phyloP scores from a whole-genome alignment of 1,139 yeast species.

The Saccharomyces hybrid region DNA sequence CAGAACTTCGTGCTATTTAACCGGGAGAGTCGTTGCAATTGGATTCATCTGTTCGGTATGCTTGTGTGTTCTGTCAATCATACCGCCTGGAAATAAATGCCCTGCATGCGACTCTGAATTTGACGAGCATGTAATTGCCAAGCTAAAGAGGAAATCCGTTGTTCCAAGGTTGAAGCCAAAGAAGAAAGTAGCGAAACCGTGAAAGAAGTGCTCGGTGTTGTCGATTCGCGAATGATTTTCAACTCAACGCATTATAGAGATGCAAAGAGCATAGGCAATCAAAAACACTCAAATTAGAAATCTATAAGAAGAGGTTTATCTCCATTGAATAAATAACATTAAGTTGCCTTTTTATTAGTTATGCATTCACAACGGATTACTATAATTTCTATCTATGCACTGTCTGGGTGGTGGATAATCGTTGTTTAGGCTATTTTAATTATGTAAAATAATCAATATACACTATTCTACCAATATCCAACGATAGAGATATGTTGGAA shows the following conservation, averaged over 20 bases:
- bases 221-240: neutral
- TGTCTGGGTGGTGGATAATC: neutral
- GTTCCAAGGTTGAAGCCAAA: constrained; percentile 18
- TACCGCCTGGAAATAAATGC: constrained; percentile 47
- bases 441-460: neutral
- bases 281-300: too few relatives aligned
- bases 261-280: too few relatives aligned
- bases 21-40: constrained; percentile 81
- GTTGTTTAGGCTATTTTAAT: neutral
- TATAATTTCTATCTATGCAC: neutral
- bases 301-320: too few relatives aligned
- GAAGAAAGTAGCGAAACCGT: constrained; percentile 7
- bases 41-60: constrained; percentile 97
- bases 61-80: constrained; percentile 55
- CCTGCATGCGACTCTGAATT: constrained; percentile 64
- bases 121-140: constrained; percentile 51
- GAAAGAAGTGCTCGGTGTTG: neutral
- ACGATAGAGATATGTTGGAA: neutral
- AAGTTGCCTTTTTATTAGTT: too few relatives aligned
- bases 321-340: too few relatives aligned
- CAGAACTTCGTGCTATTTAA: constrained; percentile 87
- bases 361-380: too few relatives aligned
- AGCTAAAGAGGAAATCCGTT: constrained; percentile 38
- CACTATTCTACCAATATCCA: neutral
- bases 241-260: neutral